Evolutionary conservation across 1,284 basidiomycete species (phyloP).

Genomic region (Pholiota adiposa): DNA sequence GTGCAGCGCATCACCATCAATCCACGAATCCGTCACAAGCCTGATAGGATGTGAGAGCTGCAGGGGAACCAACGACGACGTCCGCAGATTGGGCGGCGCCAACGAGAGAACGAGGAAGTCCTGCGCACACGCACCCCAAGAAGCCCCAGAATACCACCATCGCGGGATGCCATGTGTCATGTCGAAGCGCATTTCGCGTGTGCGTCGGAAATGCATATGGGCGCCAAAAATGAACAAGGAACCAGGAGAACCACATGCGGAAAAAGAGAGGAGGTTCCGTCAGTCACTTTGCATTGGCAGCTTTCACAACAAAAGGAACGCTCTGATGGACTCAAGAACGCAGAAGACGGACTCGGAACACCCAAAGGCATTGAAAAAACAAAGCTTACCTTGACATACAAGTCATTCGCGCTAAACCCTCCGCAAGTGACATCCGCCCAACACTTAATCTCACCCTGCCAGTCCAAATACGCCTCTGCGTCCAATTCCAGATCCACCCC

Average conservation of each 20-base stretch:
- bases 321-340: neutral
- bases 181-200: neutral
- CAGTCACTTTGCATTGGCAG: conserved; percentile 2
- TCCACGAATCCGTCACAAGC: conserved; percentile 49
- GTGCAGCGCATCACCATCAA: conserved; percentile 34
- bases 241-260: conserved; percentile 1
- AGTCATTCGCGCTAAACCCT: conserved; percentile 37
- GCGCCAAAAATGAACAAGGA: conserved; percentile 3
- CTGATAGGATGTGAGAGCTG: conserved; percentile 48
- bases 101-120: conserved; percentile 43
- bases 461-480: conserved; percentile 36
- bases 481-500: conserved; percentile 6
- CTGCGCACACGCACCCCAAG: conserved; percentile 23
- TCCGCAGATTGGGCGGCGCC: conserved; percentile 38
- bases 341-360: conserved; percentile 4
- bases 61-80: conserved; percentile 38
- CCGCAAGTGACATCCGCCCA: conserved; percentile 33
- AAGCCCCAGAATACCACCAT: conserved; percentile 1
- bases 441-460: conserved; percentile 45
- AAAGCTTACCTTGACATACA: conserved; percentile 40
- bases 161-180: conserved; percentile 1
- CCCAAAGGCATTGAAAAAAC: neutral
- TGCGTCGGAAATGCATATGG: neutral
- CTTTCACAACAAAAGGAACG: neutral
- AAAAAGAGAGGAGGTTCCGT: conserved; percentile 5